These are phyloP conservation scores for Trametes villosa DNA, from an alignment of 768 basidiomycete species.

Conservation along the genomic window DNA sequence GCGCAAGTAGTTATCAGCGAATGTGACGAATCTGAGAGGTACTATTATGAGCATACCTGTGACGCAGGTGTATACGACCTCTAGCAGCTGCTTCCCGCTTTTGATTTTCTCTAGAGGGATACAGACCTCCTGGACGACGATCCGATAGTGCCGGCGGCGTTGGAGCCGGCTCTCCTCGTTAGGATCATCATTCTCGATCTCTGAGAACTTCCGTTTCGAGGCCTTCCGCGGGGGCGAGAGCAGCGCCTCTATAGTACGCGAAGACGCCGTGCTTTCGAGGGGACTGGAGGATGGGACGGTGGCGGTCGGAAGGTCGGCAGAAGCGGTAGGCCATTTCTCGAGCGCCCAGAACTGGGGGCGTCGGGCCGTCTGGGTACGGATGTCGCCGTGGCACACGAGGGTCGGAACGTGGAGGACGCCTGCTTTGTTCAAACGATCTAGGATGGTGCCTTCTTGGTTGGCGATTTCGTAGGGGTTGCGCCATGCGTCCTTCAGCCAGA, in stretches of 20 bases:
- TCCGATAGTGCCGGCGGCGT: conserved; percentile 12
- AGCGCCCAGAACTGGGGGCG: not conserved
- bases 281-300: not conserved
- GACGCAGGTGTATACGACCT: conserved; percentile 4
- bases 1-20: not conserved
- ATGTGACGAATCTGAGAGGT: too few relatives aligned
- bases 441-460: conserved; percentile 1
- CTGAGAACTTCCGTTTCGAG: not conserved
- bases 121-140: conserved; percentile 12
- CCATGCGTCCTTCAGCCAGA: conserved; percentile 19
- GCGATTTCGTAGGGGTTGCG: not conserved
- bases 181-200: not conserved
- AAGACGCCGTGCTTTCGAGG: not conserved
- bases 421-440: not conserved
- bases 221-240: not conserved
- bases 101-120: conserved; percentile 2
- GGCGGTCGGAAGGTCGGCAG: not conserved
- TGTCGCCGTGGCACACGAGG: conserved; percentile 8
- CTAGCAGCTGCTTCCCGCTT: conserved; percentile 6
- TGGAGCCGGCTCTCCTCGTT: not conserved
- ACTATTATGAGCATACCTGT: not conserved
- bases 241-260: not conserved
- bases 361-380: not conserved
- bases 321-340: not conserved
- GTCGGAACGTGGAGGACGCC: conserved; percentile 5